phyloP scores from a whole-genome alignment of 1,284 basidiomycete species.

The Cystobasidium sp. region DNA sequence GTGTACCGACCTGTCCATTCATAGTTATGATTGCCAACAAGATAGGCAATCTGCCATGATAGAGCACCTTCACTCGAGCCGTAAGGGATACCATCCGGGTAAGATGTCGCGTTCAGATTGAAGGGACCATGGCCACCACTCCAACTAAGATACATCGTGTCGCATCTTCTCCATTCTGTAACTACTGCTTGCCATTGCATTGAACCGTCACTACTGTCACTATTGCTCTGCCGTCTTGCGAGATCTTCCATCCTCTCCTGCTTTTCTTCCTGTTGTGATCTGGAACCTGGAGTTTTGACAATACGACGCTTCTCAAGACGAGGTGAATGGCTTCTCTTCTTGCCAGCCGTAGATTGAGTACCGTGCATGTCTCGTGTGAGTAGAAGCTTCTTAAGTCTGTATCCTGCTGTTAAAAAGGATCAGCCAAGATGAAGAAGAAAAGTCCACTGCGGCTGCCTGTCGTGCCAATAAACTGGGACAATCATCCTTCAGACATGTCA shows the following conservation, averaged over 20 bases:
- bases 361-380: no score
- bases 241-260: background rate
- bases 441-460: no score
- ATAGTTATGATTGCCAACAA: constrained; percentile 6
- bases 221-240: background rate
- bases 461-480: no score
- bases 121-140: constrained; percentile 3
- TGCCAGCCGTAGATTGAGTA: background rate
- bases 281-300: no score
- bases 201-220: background rate
- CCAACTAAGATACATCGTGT: constrained; percentile 2
- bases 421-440: no score
- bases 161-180: background rate
- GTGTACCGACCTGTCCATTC: background rate
- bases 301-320: no score
- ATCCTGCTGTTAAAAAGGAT: no score
- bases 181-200: background rate
- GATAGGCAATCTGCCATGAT: constrained; percentile 3
- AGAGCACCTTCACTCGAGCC: background rate
- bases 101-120: constrained; percentile 5
- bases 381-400: no score
- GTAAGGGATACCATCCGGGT: background rate
- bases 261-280: no score
- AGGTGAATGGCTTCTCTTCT: background rate
- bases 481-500: no score